Conservation (phyloP, 306 rosid species). For the Inga laurina region DNA sequence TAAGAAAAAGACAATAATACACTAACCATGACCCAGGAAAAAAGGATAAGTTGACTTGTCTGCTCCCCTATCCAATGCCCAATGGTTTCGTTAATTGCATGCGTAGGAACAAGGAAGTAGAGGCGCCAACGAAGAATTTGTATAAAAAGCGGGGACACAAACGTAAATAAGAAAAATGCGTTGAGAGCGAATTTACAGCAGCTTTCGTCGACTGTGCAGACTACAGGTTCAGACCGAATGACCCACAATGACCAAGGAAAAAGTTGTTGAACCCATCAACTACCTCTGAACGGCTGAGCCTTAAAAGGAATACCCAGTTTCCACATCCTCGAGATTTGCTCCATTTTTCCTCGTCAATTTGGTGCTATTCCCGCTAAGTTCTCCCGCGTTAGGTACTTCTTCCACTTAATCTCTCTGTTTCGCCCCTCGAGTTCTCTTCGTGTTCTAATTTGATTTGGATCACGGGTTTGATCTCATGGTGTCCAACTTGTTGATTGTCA, state of each 20-base stretch:
- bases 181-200: not conserved
- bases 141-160: not conserved
- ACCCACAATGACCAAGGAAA: not conserved
- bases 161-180: not conserved
- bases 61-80: too few species aligned
- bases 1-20: too few species aligned
- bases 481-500: not conserved
- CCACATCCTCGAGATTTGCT: not conserved
- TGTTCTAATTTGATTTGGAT: not conserved
- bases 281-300: not conserved
- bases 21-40: not conserved
- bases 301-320: not conserved
- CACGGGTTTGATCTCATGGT: not conserved
- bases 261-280: constrained; percentile 3
- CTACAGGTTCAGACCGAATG: not conserved
- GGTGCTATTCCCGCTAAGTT: not conserved
- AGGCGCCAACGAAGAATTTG: not conserved
- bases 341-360: not conserved
- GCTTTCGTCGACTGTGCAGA: not conserved
- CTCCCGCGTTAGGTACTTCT: not conserved
- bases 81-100: not conserved
- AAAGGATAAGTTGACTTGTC: not conserved
- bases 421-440: not conserved
- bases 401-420: not conserved
- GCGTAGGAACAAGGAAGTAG: too few species aligned